Evolutionary conservation across 2,329 filamentous ascomycete species (phyloP), one percentile per base, ranked within the genome.

Genomic region (Fusarium virguliforme): DNA sequence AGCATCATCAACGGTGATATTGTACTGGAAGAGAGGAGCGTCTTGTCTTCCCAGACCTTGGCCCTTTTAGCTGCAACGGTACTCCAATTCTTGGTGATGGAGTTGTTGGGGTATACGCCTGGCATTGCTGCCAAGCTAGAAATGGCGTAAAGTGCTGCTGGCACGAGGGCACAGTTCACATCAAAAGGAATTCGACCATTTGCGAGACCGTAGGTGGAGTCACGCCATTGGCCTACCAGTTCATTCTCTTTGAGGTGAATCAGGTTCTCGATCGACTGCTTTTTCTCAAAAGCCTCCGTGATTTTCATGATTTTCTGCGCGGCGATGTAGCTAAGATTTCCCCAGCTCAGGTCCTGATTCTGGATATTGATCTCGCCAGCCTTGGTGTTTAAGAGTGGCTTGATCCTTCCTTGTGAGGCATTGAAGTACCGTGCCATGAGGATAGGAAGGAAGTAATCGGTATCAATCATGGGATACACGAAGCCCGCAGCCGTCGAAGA

Each of bases 151-250:
- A 92, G 82, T 2, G 87, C 89, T 2, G 90, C 89, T 0, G 90
- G 90, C 0, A 87, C 87, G 0, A 92, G 81, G 1, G 88, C 89
- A 0, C 88, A 87, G 72, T 91, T 92, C 26, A 91, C 89, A 67
- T 91, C 86, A 74, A 89, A 91, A 0, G 90, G 89, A n/a, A 90
- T 88, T 0, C 87, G 84, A 3, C 88, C 89, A 35, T 88, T 88
- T 2, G 88, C 90, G 12, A 91, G 76, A 13, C 90, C 89, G 56
- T 86, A 86, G 1, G 80, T 84, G 15, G 86, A 89, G 68, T 92
- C 90, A 51, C 90, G 83, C 90, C 90, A 92, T 75, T 92, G 81
- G 0, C 90, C 90, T 0, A 90, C 87, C 1, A 83, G 68, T 65
- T 90, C 78, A 7, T 80, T 84, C 0, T 85, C 74, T 64, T 88